Evolutionary conservation across 176 grass and related monocot species (phyloP), one percentile per base, ranked within the genome.

Genomic region (Ananas comosus): DNA sequence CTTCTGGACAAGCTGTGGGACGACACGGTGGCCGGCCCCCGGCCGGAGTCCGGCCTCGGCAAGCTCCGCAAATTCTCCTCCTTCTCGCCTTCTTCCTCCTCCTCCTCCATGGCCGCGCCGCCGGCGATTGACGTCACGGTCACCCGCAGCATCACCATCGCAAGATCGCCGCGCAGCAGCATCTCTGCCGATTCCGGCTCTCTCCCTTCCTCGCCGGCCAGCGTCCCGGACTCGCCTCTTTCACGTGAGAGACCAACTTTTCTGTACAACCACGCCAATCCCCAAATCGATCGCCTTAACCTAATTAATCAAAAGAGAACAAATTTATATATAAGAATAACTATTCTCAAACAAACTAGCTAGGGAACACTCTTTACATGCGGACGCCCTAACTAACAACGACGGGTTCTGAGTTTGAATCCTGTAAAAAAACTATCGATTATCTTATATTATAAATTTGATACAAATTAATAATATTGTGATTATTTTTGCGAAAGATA

Each of bases 1-100:
- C 78, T 96, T 74, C 83, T 96, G 28, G 83, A 91, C 77, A 85
- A 88, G 70, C 92, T 96, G 19, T 96, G 92, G 92, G 92, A 96
- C 78, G 92, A 96, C 78, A 96, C 92, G 21, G 78, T 96, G 66
- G 88, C 92, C 61, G 92, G 92, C 13, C 92, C 92, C 10, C 72
- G 64, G 49, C 92, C 92, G 70, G 88, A 91, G 33, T 79, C 80
- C 53, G 91, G 91, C 78, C 91, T 96, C 72, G 85, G 92, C 76
- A 88, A 88, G 80, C 92, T 96, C 57, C 85, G 92, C 64, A 91
- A 91, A 79, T 80, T 77, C 79, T 73, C 75, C 51, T 88, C 88
- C 53, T 91, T 89, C 82, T 80, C 85, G 1, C 80, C 82, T 2
- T 85, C 81, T 10, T 47, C 91, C 6, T n/a, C 71, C 7, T 66